Conservation (phyloP, 805 yeast genomes). For the Lipomyces starkeyi region DNA sequence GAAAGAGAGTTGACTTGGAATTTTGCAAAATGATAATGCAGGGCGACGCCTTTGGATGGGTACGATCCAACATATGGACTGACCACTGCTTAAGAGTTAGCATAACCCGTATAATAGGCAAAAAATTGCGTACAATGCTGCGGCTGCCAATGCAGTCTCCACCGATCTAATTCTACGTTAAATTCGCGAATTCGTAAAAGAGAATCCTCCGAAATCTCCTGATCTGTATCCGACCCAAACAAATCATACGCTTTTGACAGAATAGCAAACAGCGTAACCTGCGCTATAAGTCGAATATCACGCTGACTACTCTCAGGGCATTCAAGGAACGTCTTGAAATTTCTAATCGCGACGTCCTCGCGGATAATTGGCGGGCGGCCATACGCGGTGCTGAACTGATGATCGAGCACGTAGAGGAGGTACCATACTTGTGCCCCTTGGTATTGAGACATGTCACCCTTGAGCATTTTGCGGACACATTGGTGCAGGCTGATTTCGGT, state of each 20-base stretch:
- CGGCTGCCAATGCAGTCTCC: constrained; percentile 7
- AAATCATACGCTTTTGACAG: neutral
- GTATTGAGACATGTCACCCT: neutral
- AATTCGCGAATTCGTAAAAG: neutral
- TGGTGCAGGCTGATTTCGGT: constrained; percentile 6
- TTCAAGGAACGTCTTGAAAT: neutral
- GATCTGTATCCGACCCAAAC: constrained; percentile 7
- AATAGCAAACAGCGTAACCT: neutral
- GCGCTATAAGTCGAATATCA: neutral
- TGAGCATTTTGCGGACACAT: constrained; percentile 2
- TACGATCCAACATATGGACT: constrained; percentile 4
- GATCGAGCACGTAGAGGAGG: constrained; percentile 1
- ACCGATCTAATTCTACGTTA: neutral
- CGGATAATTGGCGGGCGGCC: constrained; percentile 8
- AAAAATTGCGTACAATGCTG: neutral
- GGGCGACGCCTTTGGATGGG: constrained; percentile 2
- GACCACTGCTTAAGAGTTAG: neutral
- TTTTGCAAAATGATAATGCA: constrained; percentile 7
- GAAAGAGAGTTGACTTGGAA: constrained; percentile 5
- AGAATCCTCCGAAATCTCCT: neutral
- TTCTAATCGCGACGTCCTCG: neutral
- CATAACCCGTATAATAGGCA: too few relatives aligned
- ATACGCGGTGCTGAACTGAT: constrained; percentile 6
- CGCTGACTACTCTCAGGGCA: neutral
- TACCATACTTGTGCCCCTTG: constrained; percentile 8